Evolutionary conservation across 1,284 basidiomycete species (phyloP), one percentile per base, ranked within the genome.

Genomic region (Rhodotorula sp.): DNA sequence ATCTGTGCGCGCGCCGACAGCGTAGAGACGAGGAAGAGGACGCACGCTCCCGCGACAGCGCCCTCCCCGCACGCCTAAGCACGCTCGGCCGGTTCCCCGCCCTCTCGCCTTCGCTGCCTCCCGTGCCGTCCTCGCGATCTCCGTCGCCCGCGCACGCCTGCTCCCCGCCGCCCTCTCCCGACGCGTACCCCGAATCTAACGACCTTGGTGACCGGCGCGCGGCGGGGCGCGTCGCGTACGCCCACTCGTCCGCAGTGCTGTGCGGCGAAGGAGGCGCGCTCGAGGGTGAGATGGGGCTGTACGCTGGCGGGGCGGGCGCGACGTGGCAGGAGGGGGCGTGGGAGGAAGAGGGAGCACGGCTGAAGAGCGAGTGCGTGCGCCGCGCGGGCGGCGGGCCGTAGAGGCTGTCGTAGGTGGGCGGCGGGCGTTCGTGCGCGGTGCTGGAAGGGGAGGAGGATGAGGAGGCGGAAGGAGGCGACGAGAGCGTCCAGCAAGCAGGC

Each of bases 341-440:
- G 9, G 19, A 5, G 32, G 36, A 0, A 22, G 44, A 2, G 44
- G 22, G 44, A 32, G 1, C n/a, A n/a, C n/a, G n/a, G n/a, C n/a
- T 8, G 60, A 34, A 27, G 48, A 61, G 32, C 34, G 36, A 61
- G 48, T 37, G 36, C 32, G 53, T 3, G 53, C 32, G 32, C 32
- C 29, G 53, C 34, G 7, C 32, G 53, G 32, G 53, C 48, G 25
- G 44, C n/a, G n/a, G n/a, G n/a, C n/a, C n/a, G 48, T 15, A 61
- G 48, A 61, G 46, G 48, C 22, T 22, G 12, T 61, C 48, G 60
- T 61, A 61, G 34, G 25, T 34, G 6, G 60, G 60, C 48, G 60
- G 60, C 25, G 48, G 34, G 32, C 34, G 25, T 17, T 61, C 53
- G 32, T 34, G 29, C 13, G 27, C 32, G 9, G 39, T 15, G 44